A percentile compares a stretch with the other conserved stretches of the same genome.
phyloP scores from a whole-genome alignment of 139 green algal species.

The Tetradesmus lagerheimii region DNA sequence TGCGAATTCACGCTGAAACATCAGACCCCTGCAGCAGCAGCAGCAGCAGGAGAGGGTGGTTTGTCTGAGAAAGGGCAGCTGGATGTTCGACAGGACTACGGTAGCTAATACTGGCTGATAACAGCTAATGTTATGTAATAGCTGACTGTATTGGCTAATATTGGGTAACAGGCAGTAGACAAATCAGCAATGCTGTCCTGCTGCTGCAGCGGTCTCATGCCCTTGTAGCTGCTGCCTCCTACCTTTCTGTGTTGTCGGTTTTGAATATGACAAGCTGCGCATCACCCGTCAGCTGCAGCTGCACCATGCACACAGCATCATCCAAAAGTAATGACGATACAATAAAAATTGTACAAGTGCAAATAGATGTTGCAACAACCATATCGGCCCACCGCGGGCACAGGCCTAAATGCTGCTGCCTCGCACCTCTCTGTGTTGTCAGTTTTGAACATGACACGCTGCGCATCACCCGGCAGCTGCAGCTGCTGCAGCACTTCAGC shows the following conservation, averaged over 20 bases:
- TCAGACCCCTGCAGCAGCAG: neutral
- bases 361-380: no score
- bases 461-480: neutral
- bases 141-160: neutral
- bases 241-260: constrained; percentile 17
- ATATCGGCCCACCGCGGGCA: no score
- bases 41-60: no score
- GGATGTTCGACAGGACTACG: neutral
- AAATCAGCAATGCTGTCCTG: no score
- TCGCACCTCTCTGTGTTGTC: constrained; percentile 23
- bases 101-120: neutral
- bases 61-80: no score
- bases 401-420: neutral
- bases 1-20: neutral
- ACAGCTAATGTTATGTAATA: no score
- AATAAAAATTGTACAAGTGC: no score
- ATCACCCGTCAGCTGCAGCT: neutral
- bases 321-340: no score
- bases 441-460: constrained; percentile 48
- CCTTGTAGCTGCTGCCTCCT: neutral
- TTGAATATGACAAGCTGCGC: constrained; percentile 40
- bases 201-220: neutral
- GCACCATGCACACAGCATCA: neutral
- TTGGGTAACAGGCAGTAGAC: no score
- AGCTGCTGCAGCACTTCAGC: constrained; percentile 33